Percentiles rank a stretch among this genome's conserved stretches.
These are phyloP conservation scores for Globisporangium emineosum DNA, from an alignment of 352 stramenopile genomes.

Conservation along the genomic window DNA sequence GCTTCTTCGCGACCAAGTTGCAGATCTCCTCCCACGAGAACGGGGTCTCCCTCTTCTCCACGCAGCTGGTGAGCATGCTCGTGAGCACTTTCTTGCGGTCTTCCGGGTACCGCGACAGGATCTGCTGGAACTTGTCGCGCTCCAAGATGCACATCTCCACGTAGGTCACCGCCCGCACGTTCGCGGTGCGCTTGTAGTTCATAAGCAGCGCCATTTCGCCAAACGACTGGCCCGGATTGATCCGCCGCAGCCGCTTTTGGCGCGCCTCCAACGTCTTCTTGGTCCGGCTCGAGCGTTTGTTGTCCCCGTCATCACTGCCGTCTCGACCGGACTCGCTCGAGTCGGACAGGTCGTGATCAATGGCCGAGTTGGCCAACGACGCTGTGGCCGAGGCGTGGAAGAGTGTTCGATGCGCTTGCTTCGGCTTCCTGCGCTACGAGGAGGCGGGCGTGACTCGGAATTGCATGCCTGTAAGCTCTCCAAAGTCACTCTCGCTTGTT, in stretches of 20 bases:
- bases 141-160: constrained; percentile 24
- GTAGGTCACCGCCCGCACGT: constrained; percentile 22
- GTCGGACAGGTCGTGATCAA: neutral
- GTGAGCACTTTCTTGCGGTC: constrained; percentile 13
- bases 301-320: neutral
- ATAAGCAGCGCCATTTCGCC: constrained; percentile 32
- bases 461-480: neutral
- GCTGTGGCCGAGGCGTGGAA: neutral
- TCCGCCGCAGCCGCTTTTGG: constrained; percentile 8
- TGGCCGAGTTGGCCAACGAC: neutral
- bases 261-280: neutral
- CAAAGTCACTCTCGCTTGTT: neutral
- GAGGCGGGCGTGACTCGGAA: neutral
- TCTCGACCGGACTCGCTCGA: constrained; percentile 2
- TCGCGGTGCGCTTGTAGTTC: constrained; percentile 22
- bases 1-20: neutral
- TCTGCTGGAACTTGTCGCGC: constrained; percentile 13
- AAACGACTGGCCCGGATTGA: constrained; percentile 25
- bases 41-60: constrained; percentile 18
- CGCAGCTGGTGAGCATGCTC: constrained; percentile 22
- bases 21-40: constrained; percentile 12
- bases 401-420: neutral
- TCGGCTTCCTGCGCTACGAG: neutral
- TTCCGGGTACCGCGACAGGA: constrained; percentile 17
- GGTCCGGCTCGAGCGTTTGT: neutral